Percentiles rank a stretch among this genome's conserved stretches.
Evolutionary conservation across 2,329 filamentous ascomycete genomes (phyloP).

Genomic region (Bipolaris zeicola): DNA sequence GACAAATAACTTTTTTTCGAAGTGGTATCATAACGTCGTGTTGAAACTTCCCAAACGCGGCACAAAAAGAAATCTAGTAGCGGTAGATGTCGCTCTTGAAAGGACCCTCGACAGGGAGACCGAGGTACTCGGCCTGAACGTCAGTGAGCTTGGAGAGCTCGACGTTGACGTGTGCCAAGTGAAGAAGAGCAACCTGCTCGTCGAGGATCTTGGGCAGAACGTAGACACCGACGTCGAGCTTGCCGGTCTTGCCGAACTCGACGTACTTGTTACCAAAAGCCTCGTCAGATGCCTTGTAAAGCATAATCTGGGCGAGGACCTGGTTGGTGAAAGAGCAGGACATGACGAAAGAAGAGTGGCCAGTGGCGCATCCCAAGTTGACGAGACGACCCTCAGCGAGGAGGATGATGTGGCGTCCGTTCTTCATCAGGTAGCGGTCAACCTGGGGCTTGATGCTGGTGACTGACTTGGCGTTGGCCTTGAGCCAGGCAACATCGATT

Average conservation of each 20-base stretch:
- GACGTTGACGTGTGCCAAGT: slow-evolving; percentile 90
- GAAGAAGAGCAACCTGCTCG: slow-evolving; percentile 95
- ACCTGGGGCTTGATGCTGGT: slow-evolving; percentile 99
- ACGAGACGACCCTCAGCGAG: slow-evolving; percentile 98
- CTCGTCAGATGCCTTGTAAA: slow-evolving; percentile 90
- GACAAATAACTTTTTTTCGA: slow-evolving; percentile 58
- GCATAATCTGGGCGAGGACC: slow-evolving; percentile 98
- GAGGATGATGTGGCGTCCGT: slow-evolving; percentile 95
- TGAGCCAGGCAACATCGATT: slow-evolving; percentile 99
- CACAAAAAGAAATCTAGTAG: slow-evolving; percentile 47
- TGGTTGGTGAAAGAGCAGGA: slow-evolving; percentile 99
- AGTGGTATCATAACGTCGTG: slow-evolving; percentile 64
- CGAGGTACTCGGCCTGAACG: slow-evolving; percentile 94
- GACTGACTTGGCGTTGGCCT: slow-evolving; percentile 90
- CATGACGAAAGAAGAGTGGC: slow-evolving; percentile 99
- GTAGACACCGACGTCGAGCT: slow-evolving; percentile 91
- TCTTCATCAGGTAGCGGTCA: slow-evolving; percentile 94
- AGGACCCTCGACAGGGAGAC: slow-evolving; percentile 82
- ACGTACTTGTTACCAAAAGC: slow-evolving; percentile 92
- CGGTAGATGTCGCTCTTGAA: slow-evolving; percentile 92
- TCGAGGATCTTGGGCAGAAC: slow-evolving; percentile 98
- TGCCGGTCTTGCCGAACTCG: slow-evolving; percentile 91
- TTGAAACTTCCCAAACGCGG: slow-evolving; percentile 52
- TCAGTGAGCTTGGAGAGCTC: slow-evolving; percentile 86
- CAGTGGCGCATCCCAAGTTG: slow-evolving; percentile 98